phyloP scores from a whole-genome alignment of 2,329 filamentous ascomycete genomes.

The Epichloe scottii region DNA sequence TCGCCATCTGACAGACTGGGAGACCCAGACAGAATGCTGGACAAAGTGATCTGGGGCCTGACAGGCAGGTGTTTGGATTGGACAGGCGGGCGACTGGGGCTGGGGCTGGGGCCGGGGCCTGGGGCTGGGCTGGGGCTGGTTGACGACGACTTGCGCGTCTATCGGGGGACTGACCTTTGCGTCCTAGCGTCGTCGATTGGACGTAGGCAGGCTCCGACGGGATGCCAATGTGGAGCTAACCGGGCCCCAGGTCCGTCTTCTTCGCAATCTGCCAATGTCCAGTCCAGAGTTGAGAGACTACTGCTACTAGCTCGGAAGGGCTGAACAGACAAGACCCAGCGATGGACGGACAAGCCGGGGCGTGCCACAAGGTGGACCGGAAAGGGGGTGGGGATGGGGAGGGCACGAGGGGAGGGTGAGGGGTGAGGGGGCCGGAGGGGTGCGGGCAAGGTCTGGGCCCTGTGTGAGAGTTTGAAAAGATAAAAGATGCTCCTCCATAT shows the following conservation, averaged over 20 bases:
- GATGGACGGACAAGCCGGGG: slow-evolving; percentile 5
- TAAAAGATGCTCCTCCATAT: neutral
- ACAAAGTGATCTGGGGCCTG: neutral
- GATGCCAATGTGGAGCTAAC: slow-evolving; percentile 13
- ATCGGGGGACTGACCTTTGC: neutral
- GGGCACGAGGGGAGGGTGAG: neutral
- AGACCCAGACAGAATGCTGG: neutral
- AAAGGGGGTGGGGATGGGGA: neutral
- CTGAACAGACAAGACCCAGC: slow-evolving; percentile 20
- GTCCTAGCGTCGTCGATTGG: slow-evolving; percentile 2
- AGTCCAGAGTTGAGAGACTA: slow-evolving; percentile 1
- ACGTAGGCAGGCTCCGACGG: slow-evolving; percentile 12
- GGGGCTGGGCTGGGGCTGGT: neutral
- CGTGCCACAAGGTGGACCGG: slow-evolving; percentile 4
- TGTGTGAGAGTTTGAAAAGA: neutral
- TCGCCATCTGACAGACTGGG: slow-evolving; percentile 1
- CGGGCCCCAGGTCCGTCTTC: neutral
- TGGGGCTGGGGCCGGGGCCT: too few relatives aligned
- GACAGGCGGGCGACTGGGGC: neutral
- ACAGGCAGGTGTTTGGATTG: too few relatives aligned
- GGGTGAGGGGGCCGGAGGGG: neutral
- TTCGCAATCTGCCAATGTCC: neutral
- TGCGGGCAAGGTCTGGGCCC: neutral
- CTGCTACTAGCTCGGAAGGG: slow-evolving; percentile 24
- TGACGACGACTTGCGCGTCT: neutral